Base-by-base conservation (phyloP, 345 rosid genomes). In the Viola odorata region DNA sequence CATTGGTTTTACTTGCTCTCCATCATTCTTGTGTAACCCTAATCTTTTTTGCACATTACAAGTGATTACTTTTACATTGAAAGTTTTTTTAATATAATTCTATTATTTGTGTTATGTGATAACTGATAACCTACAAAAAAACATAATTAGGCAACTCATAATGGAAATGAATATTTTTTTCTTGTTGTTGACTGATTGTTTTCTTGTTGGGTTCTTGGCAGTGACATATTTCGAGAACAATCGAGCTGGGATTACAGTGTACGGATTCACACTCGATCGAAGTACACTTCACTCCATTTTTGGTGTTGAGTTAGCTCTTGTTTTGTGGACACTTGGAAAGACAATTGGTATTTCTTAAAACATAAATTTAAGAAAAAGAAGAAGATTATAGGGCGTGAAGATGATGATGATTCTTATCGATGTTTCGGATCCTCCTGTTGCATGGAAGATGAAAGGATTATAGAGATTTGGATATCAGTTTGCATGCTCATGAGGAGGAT, bases 161-260 rank as follows among this genome's bases (percentile, higher is more conserved):
- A n/a, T n/a, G n/a, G n/a, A n/a, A n/a, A n/a, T n/a, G n/a, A n/a
- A n/a, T n/a, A n/a, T n/a, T n/a, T n/a, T n/a, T n/a, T n/a, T n/a
- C n/a, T n/a, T n/a, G n/a, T n/a, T n/a, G n/a, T n/a, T n/a, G n/a
- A n/a, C n/a, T n/a, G 14, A 10, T 49, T 9, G 9, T 50, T 8
- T 38, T 50, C 12, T 53, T 6, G 7, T 8, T 45, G 17, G 8
- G 51, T 64, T 48, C 37, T 53, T 4, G 69, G 78, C 85, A 94
- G 97, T 94, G 80, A 77, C 76, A 50, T 94, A 90, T 76, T 90
- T 90, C 16, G 97, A 94, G 88, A 94, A 90, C 77, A 94, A 94
- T 23, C 75, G 63, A 65, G 91, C 96, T 6, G 99, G 97, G 64
- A 88, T 94, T 57, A 88, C 99, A 0, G 75, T 94, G 61, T 94